phyloP scores from a whole-genome alignment of 305 asterid species.

The Solanum chacoense region DNA sequence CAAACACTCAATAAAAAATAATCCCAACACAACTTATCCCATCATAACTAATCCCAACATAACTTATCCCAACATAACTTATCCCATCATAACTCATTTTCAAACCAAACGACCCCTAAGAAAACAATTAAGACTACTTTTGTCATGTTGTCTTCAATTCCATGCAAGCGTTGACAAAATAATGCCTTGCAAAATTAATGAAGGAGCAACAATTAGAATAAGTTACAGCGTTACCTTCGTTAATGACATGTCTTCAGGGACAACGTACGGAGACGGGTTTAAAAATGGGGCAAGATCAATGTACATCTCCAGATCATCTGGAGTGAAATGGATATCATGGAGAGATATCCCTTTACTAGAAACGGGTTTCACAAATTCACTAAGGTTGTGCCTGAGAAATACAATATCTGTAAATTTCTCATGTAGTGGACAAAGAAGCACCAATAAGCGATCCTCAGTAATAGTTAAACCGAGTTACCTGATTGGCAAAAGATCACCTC shows the following conservation, averaged over 20 bases:
- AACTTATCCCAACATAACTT: too few species aligned
- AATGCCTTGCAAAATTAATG: background rate
- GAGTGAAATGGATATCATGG: conserved; percentile 63
- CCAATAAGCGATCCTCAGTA: background rate
- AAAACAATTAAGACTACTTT: background rate
- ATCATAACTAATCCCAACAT: too few species aligned
- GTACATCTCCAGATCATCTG: conserved; percentile 88
- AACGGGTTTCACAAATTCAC: conserved; percentile 88
- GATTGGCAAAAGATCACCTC: conserved; percentile 69
- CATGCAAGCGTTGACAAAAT: background rate
- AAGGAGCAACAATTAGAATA: background rate
- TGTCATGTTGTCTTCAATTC: background rate
- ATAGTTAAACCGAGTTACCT: conserved; percentile 33
- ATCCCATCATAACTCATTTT: too few species aligned
- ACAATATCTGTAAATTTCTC: conserved; percentile 9
- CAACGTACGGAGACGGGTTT: conserved; percentile 87
- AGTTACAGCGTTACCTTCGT: conserved; percentile 49
- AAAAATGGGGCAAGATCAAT: conserved; percentile 83
- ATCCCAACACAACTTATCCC: too few species aligned
- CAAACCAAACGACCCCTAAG: too few species aligned
- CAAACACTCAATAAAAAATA: too few species aligned
- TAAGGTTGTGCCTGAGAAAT: conserved; percentile 74
- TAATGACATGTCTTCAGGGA: conserved; percentile 94
- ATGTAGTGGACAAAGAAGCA: background rate
- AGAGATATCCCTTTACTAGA: conserved; percentile 79